Base-by-base conservation (phyloP, 208 protist species). In the Leishmania martiniquensis region DNA sequence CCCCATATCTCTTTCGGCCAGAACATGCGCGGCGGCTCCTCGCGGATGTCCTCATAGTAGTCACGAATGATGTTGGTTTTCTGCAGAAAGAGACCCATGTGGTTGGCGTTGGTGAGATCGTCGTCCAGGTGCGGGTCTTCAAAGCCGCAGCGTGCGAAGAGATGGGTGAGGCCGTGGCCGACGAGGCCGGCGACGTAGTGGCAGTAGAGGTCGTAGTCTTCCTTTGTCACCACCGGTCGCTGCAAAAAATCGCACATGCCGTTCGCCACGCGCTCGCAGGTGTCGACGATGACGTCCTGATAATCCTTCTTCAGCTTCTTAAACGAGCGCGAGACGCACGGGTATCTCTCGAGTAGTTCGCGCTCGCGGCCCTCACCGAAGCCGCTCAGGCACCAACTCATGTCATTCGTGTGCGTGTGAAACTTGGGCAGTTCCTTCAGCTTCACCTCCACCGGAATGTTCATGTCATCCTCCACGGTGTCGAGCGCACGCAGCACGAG, bases 61-160 rank as follows among this genome's bases (percentile, higher is more conserved):
- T 99, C 98, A 39, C 98, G 91, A 60, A 99, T 98, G 84, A 99
- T 99, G 84, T 99, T 99, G 0, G 97, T 98, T 86, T 99, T 99
- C 85, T 99, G 98, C 72, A 99, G 81, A 72, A 99, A 99, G 22
- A 99, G 91, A 7, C 98, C 98, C 98, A 99, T 99, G 72, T 90
- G 81, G 77, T 99, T 99, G 20, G 96, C 84, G 34, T 90, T 75
- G 51, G 88, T 85, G 13, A 97, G 82, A 52, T 95, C 82, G 1
- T 92, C 70, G 59, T 81, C 87, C 10, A 98, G 63, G 65, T 63
- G 63, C 32, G 83, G 42, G 72, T 93, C 84, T 82, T 99, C 97
- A 29, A 98, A 87, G 51, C 91, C 94, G 74, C 90, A 95, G 47
- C 74, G 81, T 39, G 89, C 84, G 76, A 99, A 99, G 52, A 99